Evolutionary conservation across 139 green algal genomes (phyloP), one percentile per base, ranked within the genome.

Genomic region (Coelastrella sp.): DNA sequence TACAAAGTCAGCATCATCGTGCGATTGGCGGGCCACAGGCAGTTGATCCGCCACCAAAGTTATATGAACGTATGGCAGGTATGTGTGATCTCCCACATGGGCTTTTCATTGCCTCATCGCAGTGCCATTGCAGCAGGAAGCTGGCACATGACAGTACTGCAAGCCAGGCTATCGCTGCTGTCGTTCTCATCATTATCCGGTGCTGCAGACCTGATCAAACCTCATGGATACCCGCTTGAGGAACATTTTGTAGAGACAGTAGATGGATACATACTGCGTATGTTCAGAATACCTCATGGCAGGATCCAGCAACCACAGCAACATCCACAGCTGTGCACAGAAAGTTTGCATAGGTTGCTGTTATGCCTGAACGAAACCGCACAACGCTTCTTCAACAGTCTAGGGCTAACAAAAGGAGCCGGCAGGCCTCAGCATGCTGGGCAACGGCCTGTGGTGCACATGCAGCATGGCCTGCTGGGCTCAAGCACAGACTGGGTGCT

Each of bases 381-480:
- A 49, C 63, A 72, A 72, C 12, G 12, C 3, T 22, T 22, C 63
- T 22, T 72, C 63, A 72, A 72, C 63, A 72, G 63, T 72, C 63
- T 22, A 22, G 12, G 15, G 63, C 63, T 22, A 72, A 4, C 15
- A 22, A 14, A 72, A 14, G 63, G 63, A 17, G 12, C 63, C 15
- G 63, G 15, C 5, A 72, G 20, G 80, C n/a, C 73, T 49, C 35
- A 49, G 35, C 35, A 49, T 49, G 35, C 7, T 35, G 65, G 49
- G 49, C 59, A 22, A 10, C 49, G 87, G 58, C 92, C 95, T 6
- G 91, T 94, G 7, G 96, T 97, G 20, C 91, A 97, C 20, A 90
- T 98, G 35, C 94, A 96, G 92, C 96, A 98, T 87, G 96, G 95
- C 0, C 90, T 98, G 35, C 92, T 98, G 73, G 96, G 98, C 84